These are phyloP conservation scores for Haplographium delicatum DNA, from an alignment of 495 filamentous ascomycete genomes.

Conservation along the genomic window DNA sequence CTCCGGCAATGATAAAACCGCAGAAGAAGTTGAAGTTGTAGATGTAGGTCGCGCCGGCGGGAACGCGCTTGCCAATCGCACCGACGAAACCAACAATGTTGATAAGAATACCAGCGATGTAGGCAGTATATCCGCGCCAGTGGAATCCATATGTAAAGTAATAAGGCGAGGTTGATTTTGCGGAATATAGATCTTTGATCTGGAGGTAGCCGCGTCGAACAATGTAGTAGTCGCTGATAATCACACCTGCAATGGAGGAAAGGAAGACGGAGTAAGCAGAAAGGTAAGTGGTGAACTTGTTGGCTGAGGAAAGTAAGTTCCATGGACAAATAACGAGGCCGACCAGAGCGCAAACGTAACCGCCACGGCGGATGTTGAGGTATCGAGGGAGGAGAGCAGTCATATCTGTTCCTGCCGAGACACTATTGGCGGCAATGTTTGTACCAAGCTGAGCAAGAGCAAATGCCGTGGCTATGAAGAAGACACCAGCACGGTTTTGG, in stretches of 20 bases:
- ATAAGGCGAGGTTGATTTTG: slow-evolving; percentile 60
- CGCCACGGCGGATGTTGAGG: slow-evolving; percentile 84
- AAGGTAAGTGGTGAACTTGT: slow-evolving; percentile 92
- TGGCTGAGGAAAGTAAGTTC: slow-evolving; percentile 70
- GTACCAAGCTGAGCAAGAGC: slow-evolving; percentile 79
- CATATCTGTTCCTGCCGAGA: slow-evolving; percentile 87
- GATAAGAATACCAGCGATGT: slow-evolving; percentile 80
- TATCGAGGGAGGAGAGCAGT: slow-evolving; percentile 84
- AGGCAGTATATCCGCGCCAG: slow-evolving; percentile 79
- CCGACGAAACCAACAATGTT: slow-evolving; percentile 92
- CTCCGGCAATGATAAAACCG: slow-evolving; percentile 67
- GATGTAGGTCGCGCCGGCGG: slow-evolving; percentile 77
- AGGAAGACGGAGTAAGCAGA: slow-evolving; percentile 95
- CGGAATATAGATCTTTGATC: slow-evolving; percentile 74
- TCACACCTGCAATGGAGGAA: slow-evolving; percentile 86
- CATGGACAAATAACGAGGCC: slow-evolving; percentile 89
- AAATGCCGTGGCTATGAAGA: slow-evolving; percentile 79
- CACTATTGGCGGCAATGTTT: slow-evolving; percentile 89
- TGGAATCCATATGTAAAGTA: slow-evolving; percentile 69
- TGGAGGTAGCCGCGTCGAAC: slow-evolving; percentile 80
- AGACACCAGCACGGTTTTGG: slow-evolving; percentile 79
- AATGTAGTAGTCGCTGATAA: slow-evolving; percentile 85
- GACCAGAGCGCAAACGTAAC: slow-evolving; percentile 79
- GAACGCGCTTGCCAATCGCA: slow-evolving; percentile 61
- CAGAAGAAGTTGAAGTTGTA: slow-evolving; percentile 89